A percentile compares a stretch with the other conserved stretches of the same genome.
These are phyloP conservation scores for Arthrinium phaeospermum DNA, from an alignment of 2,329 filamentous ascomycete species.

Conservation along the genomic window DNA sequence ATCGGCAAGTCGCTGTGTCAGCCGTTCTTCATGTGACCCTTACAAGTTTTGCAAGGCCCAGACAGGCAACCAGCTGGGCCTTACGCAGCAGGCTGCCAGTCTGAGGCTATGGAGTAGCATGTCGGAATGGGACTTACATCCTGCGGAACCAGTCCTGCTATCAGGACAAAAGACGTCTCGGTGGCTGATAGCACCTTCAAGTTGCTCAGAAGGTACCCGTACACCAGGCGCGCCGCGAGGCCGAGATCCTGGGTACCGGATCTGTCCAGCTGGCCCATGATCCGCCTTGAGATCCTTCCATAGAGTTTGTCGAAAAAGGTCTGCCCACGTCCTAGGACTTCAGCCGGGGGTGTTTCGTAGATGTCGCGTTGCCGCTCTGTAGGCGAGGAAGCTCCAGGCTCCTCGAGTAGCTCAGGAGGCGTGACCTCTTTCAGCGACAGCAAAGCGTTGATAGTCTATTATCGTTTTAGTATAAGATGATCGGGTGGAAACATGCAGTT, in stretches of 20 bases:
- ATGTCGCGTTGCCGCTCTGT: slow-evolving; percentile 47
- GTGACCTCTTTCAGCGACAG: slow-evolving; percentile 51
- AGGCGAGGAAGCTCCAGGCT: slow-evolving; percentile 42
- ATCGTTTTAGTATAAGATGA: background rate
- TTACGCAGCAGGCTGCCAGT: background rate
- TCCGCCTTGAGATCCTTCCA: slow-evolving; percentile 52
- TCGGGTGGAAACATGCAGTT: background rate
- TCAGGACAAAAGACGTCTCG: slow-evolving; percentile 58
- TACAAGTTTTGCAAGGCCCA: background rate
- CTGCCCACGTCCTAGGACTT: slow-evolving; percentile 50
- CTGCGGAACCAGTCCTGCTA: slow-evolving; percentile 57
- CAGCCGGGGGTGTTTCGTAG: slow-evolving; percentile 39
- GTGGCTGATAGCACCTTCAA: slow-evolving; percentile 48
- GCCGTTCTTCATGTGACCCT: background rate
- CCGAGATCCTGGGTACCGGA: slow-evolving; percentile 56
- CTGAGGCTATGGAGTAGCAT: background rate
- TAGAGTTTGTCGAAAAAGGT: slow-evolving; percentile 55
- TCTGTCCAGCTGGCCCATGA: slow-evolving; percentile 54
- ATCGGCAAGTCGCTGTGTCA: background rate
- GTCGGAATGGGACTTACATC: slow-evolving; percentile 44
- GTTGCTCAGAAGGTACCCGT: slow-evolving; percentile 56
- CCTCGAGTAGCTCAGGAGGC: slow-evolving; percentile 47
- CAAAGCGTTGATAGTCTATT: slow-evolving; percentile 53
- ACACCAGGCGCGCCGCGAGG: slow-evolving; percentile 52
- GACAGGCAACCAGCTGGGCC: background rate